Conservation (phyloP, 306 rosid species). For the Prunus mume region DNA sequence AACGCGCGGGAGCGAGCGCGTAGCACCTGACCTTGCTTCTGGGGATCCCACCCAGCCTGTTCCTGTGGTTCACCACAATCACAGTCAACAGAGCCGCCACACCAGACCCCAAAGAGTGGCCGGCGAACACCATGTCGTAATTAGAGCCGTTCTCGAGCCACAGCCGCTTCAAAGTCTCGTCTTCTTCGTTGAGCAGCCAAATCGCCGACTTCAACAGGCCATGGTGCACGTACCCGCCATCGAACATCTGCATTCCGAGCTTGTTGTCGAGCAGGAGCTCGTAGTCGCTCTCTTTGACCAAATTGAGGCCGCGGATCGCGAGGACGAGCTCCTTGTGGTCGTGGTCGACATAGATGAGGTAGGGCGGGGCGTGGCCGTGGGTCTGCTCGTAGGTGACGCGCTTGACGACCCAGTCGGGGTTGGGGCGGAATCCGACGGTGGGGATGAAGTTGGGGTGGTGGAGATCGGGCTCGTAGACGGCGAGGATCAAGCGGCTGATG, state of each 20-base stretch:
- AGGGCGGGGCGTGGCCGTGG: constrained; percentile 66
- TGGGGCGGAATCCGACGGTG: constrained; percentile 46
- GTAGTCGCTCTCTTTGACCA: constrained; percentile 72
- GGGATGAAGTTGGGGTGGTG: constrained; percentile 33
- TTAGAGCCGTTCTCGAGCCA: constrained; percentile 66
- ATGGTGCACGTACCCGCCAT: constrained; percentile 84
- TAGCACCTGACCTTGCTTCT: constrained; percentile 64
- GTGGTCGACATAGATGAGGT: constrained; percentile 72
- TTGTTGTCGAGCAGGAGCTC: constrained; percentile 56
- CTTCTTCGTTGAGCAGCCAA: constrained; percentile 74
- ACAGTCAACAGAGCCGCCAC: constrained; percentile 74
- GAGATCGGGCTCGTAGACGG: constrained; percentile 82
- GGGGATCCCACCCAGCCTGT: constrained; percentile 61
- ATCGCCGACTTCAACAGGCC: constrained; percentile 76
- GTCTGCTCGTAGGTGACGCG: constrained; percentile 60
- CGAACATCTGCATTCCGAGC: constrained; percentile 79
- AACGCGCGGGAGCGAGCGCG: constrained; percentile 85
- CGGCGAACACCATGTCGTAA: constrained; percentile 71
- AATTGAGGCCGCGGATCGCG: constrained; percentile 77
- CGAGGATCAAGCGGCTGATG: constrained; percentile 74
- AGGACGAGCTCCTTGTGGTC: constrained; percentile 66
- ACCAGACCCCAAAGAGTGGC: constrained; percentile 91
- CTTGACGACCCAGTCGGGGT: constrained; percentile 62
- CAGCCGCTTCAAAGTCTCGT: constrained; percentile 58
- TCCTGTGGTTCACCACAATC: constrained; percentile 60